Evolutionary conservation across 352 stramenopile species (phyloP), one percentile per base, ranked within the genome.

Genomic region (Albugo candida): DNA sequence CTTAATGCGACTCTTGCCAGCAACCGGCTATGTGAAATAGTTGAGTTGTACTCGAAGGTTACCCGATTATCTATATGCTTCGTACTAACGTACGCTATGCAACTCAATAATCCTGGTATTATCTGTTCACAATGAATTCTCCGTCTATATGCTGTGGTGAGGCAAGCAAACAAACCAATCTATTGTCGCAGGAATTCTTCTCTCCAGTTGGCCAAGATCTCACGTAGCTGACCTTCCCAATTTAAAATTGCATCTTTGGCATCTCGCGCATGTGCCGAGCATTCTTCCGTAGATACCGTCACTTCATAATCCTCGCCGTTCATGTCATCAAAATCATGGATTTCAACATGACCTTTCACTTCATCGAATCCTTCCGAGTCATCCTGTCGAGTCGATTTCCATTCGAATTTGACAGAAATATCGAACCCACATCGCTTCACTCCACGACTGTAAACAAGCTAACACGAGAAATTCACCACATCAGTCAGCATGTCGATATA

Each of bases 371-470:
- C 67, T 40, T 73, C 64, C 13, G 59, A 36, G 36, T 69, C 63
- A 14, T 61, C 58, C 0, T 47, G 20, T 14, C 53, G 64, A 35
- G 51, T 73, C 11, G 66, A 72, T 19, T 47, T 45, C 64, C 73
- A 87, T 48, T 73, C 70, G 45, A 85, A 89, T 57, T 85, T 85
- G 59, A 89, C 61, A 41, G 66, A 70, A 21, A 89, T 67, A 38
- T 89, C 74, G 51, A 85, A 89, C 5, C 77, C 74, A 40, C 77
- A 89, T 38, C 77, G 77, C 55, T 89, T 89, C 62, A 85, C 84
- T 38, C 77, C 71, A 36, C 77, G 71, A 51, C 74, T 86, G 46
- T 85, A 84, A 13, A 89, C 71, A 52, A 81, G 19, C 38, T 43
- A 24, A 19, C 3, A 8, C 38, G 20, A 19, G 20, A 43, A 43